These are phyloP conservation scores for Salix dunnii DNA, from an alignment of 345 rosid genomes.

Conservation along the genomic window DNA sequence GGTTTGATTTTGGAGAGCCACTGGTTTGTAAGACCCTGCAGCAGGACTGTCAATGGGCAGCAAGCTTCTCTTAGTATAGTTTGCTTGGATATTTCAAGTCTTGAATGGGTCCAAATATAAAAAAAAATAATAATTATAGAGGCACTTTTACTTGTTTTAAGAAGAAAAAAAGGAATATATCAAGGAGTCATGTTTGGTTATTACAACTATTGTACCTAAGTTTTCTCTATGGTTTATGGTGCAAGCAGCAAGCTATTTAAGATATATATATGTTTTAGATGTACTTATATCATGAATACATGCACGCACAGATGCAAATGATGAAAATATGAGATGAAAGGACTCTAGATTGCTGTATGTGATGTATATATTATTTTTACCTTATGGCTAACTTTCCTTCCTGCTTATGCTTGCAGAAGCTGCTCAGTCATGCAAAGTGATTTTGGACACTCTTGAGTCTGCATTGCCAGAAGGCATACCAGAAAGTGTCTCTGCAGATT, in stretches of 20 bases:
- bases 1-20: neutral
- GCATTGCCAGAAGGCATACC: slow-evolving; percentile 72
- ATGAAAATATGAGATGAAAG: neutral
- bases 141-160: neutral
- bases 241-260: neutral
- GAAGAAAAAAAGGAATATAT: neutral
- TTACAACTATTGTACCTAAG: neutral
- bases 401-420: slow-evolving; percentile 56
- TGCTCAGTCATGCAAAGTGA: slow-evolving; percentile 71
- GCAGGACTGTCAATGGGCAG: neutral
- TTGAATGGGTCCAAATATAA: neutral
- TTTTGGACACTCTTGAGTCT: slow-evolving; percentile 73
- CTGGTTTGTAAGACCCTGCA: neutral
- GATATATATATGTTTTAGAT: neutral
- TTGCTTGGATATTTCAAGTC: neutral
- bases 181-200: neutral
- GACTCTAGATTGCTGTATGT: neutral
- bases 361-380: neutral
- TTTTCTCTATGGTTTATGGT: neutral
- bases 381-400: neutral
- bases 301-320: neutral
- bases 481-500: slow-evolving; percentile 51
- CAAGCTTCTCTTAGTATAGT: neutral
- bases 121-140: neutral
- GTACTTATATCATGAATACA: neutral